These are phyloP conservation scores for Otatea glauca DNA, from an alignment of 176 grass and related monocot genomes.

Conservation along the genomic window DNA sequence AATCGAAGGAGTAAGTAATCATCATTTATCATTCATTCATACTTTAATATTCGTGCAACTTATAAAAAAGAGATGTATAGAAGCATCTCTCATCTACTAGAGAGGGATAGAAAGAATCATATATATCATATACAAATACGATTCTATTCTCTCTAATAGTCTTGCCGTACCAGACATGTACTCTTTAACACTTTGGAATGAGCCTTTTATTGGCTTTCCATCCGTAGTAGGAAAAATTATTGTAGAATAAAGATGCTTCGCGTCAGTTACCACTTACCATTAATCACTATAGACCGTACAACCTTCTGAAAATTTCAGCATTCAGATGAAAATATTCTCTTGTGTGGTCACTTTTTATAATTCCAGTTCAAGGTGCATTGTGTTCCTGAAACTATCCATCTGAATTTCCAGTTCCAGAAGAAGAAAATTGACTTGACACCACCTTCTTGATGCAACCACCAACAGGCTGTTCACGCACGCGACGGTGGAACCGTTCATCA, in stretches of 20 bases:
- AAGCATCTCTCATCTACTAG: too few species aligned
- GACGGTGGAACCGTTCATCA: conserved; percentile 88
- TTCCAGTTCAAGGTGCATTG: background rate
- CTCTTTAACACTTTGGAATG: background rate
- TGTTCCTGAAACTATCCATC: background rate
- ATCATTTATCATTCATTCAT: too few species aligned
- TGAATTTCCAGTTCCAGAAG: background rate
- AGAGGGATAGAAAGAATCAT: too few species aligned
- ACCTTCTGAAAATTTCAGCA: background rate
- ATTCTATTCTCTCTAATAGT: too few species aligned
- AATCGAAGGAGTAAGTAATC: too few species aligned
- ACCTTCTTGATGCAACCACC: background rate
- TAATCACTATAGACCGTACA: background rate
- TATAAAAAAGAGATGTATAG: too few species aligned
- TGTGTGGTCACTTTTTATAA: background rate
- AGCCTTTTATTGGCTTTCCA: background rate
- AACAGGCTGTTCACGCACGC: conserved; percentile 84
- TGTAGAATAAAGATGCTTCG: background rate
- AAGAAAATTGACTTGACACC: background rate
- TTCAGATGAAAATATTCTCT: background rate
- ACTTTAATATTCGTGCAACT: too few species aligned
- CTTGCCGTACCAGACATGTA: too few species aligned
- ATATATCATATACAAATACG: too few species aligned
- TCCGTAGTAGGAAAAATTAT: background rate
- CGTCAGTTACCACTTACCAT: background rate